Evolutionary conservation across 2,329 filamentous ascomycete genomes (phyloP), one percentile per base, ranked within the genome.

Genomic region (Pseudocercospora fijiensis): DNA sequence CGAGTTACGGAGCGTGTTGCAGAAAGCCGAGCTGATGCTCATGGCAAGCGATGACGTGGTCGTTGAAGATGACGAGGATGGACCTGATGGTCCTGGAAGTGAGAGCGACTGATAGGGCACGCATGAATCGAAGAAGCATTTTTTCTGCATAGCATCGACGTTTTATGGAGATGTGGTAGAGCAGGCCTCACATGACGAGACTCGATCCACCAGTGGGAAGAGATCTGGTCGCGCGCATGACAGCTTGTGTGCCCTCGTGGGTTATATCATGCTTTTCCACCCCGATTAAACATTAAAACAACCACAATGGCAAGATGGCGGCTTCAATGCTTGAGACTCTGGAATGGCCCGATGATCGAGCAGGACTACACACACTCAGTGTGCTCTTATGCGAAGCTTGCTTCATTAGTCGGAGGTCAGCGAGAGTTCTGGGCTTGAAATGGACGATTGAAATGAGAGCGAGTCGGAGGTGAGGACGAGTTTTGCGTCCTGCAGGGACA

Each of bases 1-100:
- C 24, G 84, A 82, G 59, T 80, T 93, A 60, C 81, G 83, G 67
- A 82, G 84, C 51, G 78, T 89, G 63, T 84, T 94, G 72, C 83
- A 87, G 77, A 86, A 87, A 78, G 88, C 90, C 66, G 89, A 92
- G 80, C 90, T 90, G 73, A 81, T 85, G 6, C 76, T 83, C 68
- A 76, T 75, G 65, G 78, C 77, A 20, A 80, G 77, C 3, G 78
- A 77, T 7, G 82, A 84, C 74, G 77, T 82, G 20, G 79, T 83
- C n/a, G 71, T 76, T 45, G 80, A 82, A 53, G 81, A 83, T 41
- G 76, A 77, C 6, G 80, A 82, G 33, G 76, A 78, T 47, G 76
- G 76, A 9, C 67, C 61, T 5, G 66, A 74, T 60, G 78, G 78
- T 24, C 77, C 76, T 10, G 81, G 80, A 9, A 83, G 80, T 63